Evolutionary conservation across 2,329 filamentous ascomycete genomes (phyloP).

Genomic region (Stagonosporopsis cucurbitacearum): DNA sequence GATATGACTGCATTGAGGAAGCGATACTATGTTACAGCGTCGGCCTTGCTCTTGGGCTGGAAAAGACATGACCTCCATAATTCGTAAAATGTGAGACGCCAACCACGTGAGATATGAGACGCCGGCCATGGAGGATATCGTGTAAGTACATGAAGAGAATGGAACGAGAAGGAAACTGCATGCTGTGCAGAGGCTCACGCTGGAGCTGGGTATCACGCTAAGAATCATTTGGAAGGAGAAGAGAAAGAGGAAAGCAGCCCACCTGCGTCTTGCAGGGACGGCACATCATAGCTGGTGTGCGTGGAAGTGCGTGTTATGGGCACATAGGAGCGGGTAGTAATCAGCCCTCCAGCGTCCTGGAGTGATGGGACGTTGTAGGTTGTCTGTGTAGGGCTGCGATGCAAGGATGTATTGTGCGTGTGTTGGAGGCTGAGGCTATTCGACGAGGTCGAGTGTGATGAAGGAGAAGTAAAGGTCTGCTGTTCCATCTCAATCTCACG

Average conservation of each 20-base stretch:
- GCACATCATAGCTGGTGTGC: conserved; percentile 31
- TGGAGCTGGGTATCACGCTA: conserved; percentile 44
- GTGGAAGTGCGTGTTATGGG: conserved; percentile 32
- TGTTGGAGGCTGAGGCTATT: conserved; percentile 17
- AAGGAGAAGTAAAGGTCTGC: conserved; percentile 17
- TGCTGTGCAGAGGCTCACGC: conserved; percentile 28
- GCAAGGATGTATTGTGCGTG: conserved; percentile 17
- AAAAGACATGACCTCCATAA: conserved; percentile 18
- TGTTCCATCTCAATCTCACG: conserved; percentile 28
- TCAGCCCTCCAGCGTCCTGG: conserved; percentile 41
- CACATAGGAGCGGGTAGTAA: conserved; percentile 21
- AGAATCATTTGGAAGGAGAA: conserved; percentile 22
- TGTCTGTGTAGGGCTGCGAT: conserved; percentile 31
- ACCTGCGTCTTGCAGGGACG: conserved; percentile 42
- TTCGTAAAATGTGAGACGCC: conserved; percentile 25
- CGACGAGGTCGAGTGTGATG: conserved; percentile 26
- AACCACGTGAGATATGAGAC: conserved; percentile 24
- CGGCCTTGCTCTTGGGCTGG: not conserved
- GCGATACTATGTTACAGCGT: conserved; percentile 8
- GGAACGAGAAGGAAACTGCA: conserved; percentile 20
- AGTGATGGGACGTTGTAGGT: conserved; percentile 36
- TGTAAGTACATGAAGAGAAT: conserved; percentile 11
- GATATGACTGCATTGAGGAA: not conserved
- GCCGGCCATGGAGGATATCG: conserved; percentile 33
- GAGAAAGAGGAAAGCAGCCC: conserved; percentile 36